These are phyloP conservation scores for Phytophthora sansomeana DNA, from an alignment of 352 stramenopile genomes.

Conservation along the genomic window DNA sequence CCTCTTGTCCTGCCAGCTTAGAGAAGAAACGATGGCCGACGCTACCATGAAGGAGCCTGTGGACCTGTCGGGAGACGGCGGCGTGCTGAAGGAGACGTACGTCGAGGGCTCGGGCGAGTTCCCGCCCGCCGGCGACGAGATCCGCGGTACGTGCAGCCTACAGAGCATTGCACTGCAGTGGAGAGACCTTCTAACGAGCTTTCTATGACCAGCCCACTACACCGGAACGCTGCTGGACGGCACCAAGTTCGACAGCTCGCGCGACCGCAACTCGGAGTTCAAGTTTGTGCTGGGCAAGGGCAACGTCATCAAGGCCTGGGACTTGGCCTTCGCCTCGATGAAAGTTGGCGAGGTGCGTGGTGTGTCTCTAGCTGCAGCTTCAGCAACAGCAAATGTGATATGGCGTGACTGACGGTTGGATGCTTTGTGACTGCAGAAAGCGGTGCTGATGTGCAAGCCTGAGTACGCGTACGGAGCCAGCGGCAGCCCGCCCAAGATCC, in stretches of 20 bases:
- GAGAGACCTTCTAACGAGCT: constrained; percentile 2
- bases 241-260: constrained; percentile 95
- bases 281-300: constrained; percentile 91
- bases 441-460: constrained; percentile 90
- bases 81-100: constrained; percentile 93
- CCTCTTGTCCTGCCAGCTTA: background rate
- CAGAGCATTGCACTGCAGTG: background rate
- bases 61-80: constrained; percentile 89
- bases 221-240: constrained; percentile 95
- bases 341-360: constrained; percentile 90
- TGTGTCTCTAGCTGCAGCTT: background rate
- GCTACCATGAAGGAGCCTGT: constrained; percentile 49
- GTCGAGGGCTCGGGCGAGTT: constrained; percentile 87
- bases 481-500: constrained; percentile 95
- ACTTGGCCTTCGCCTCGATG: constrained; percentile 93
- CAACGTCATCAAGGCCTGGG: constrained; percentile 92
- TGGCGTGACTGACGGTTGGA: constrained; percentile 13
- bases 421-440: constrained; percentile 66
- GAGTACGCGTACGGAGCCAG: constrained; percentile 95
- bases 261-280: constrained; percentile 88
- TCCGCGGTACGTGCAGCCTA: constrained; percentile 60
- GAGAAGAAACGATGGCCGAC: constrained; percentile 45
- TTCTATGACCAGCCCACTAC: constrained; percentile 89
- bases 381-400: background rate
- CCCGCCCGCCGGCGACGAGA: constrained; percentile 81